Evolutionary conservation across 2,329 filamentous ascomycete species (phyloP).

Genomic region (Hawksworthiomyces lignivorus): DNA sequence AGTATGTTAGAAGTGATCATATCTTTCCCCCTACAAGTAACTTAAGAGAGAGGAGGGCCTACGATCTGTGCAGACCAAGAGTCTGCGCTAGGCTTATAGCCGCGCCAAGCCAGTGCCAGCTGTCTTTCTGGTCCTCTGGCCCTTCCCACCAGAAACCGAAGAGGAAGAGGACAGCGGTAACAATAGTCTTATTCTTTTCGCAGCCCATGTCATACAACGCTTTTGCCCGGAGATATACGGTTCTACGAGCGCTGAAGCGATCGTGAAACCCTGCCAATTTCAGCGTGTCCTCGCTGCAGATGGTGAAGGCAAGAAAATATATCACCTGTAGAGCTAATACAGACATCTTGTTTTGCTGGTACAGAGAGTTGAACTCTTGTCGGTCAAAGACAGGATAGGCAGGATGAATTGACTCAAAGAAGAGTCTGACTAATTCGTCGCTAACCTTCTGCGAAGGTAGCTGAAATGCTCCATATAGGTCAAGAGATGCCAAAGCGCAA

Average conservation of each 20-base stretch:
- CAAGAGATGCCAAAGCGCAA: not conserved
- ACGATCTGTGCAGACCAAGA: not conserved
- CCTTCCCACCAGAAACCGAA: constrained; percentile 7
- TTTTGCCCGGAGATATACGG: not conserved
- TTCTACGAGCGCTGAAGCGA: not conserved
- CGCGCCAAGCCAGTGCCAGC: constrained; percentile 4
- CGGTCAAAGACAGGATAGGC: constrained; percentile 4
- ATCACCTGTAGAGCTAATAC: constrained; percentile 2
- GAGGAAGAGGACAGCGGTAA: not conserved
- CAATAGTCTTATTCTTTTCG: constrained; percentile 2
- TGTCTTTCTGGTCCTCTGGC: constrained; percentile 4
- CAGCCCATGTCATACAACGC: constrained; percentile 3
- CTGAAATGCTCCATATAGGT: constrained; percentile 1
- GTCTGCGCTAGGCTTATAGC: constrained; percentile 4
- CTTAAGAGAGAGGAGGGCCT: no score
- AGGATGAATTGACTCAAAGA: not conserved
- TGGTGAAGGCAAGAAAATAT: not conserved
- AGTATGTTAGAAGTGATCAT: no score
- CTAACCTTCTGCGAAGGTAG: not conserved
- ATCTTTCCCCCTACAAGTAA: no score
- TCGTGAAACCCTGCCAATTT: not conserved
- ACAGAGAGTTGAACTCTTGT: not conserved
- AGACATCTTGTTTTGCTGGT: not conserved
- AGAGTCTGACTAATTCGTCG: constrained; percentile 2
- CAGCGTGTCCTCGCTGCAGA: not conserved